Conservation (phyloP, 2,329 filamentous ascomycete species). For the Exophiala calicioides region DNA sequence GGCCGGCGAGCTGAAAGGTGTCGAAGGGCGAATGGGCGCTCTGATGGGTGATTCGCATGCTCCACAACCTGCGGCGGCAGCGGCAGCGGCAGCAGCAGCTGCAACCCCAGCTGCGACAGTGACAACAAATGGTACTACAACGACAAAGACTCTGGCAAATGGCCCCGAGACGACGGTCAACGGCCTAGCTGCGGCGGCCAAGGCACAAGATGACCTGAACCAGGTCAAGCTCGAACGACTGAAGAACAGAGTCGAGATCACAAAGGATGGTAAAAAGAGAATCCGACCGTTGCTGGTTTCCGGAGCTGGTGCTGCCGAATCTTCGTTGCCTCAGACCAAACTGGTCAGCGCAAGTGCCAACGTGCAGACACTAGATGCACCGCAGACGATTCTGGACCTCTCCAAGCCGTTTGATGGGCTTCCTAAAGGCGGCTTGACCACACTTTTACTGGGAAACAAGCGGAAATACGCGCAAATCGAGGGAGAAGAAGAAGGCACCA, state of each 20-base stretch:
- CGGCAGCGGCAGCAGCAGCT: conserved; percentile 40
- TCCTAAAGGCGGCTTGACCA: conserved; percentile 81
- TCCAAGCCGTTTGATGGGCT: conserved; percentile 92
- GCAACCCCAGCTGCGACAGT: conserved; percentile 44
- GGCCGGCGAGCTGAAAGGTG: conserved; percentile 82
- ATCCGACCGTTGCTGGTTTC: conserved; percentile 91
- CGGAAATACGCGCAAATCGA: conserved; percentile 74
- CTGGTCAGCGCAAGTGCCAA: conserved; percentile 74
- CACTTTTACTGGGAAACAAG: conserved; percentile 90
- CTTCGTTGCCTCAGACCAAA: conserved; percentile 84
- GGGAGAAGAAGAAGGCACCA: conserved; percentile 68
- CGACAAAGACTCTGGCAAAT: conserved; percentile 39
- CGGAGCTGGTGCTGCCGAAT: conserved; percentile 80
- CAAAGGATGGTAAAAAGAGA: conserved; percentile 95
- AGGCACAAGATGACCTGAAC: conserved; percentile 53
- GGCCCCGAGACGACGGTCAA: conserved; percentile 33
- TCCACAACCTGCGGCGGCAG: conserved; percentile 43
- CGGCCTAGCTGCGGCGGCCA: conserved; percentile 31
- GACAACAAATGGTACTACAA: conserved; percentile 49
- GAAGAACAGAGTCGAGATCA: conserved; percentile 90
- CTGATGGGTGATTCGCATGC: conserved; percentile 82
- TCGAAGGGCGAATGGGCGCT: conserved; percentile 96
- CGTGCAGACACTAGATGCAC: conserved; percentile 46
- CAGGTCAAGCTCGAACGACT: conserved; percentile 65
- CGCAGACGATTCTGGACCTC: conserved; percentile 81